Evolutionary conservation across 768 basidiomycete species (phyloP).

Genomic region (Kondoa malvinella): DNA sequence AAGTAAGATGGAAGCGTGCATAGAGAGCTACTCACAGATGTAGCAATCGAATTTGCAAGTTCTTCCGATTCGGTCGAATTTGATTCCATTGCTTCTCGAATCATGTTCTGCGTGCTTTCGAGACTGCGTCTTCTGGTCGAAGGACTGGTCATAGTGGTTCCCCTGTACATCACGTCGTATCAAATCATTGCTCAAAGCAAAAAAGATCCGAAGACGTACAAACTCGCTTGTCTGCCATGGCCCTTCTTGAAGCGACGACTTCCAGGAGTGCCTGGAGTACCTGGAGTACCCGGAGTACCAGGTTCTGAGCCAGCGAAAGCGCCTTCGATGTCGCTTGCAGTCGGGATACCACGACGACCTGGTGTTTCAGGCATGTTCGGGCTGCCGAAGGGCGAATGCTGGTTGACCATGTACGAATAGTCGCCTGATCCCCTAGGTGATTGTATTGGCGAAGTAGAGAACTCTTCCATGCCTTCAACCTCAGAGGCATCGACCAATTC

Average conservation of each 20-base stretch:
- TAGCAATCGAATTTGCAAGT: constrained; percentile 14
- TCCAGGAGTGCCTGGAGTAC: constrained; percentile 17
- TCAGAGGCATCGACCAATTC: constrained; percentile 58
- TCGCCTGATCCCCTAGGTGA: constrained; percentile 47
- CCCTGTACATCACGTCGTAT: not conserved
- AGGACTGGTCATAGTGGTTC: constrained; percentile 47
- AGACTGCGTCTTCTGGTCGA: constrained; percentile 77
- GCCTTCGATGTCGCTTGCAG: constrained; percentile 26
- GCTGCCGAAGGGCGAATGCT: constrained; percentile 3
- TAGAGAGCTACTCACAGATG: too few species aligned
- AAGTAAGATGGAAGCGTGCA: too few species aligned
- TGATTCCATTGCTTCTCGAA: constrained; percentile 69
- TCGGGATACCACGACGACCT: constrained; percentile 26
- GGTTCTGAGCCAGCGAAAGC: constrained; percentile 25
- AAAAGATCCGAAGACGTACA: not conserved
- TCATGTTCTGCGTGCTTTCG: constrained; percentile 88
- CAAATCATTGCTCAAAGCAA: not conserved
- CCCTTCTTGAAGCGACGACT: constrained; percentile 17
- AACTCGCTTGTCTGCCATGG: constrained; percentile 5
- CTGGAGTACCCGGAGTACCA: constrained; percentile 10
- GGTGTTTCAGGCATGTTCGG: not conserved
- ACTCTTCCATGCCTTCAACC: constrained; percentile 34
- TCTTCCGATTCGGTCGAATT: constrained; percentile 15
- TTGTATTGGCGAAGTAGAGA: constrained; percentile 48
- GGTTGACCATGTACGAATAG: constrained; percentile 17